Base-by-base conservation (phyloP, 1,284 basidiomycete species). In the Fomitopsis pinicola region DNA sequence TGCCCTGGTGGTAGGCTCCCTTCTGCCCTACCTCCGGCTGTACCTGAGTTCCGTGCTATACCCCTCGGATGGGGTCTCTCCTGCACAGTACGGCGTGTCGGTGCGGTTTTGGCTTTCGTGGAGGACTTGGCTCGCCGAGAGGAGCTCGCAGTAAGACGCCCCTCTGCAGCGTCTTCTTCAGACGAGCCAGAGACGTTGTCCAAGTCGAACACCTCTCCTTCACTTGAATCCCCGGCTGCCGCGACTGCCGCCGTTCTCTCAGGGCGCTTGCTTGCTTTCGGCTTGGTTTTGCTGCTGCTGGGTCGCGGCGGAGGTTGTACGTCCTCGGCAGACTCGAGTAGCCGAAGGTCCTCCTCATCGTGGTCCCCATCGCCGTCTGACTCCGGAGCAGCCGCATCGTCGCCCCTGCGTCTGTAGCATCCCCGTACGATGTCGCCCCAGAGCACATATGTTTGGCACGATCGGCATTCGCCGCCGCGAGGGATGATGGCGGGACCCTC, bases 391-490 rank as follows among this genome's bases (percentile, higher is more conserved):
- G 65, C 60, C 1, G 61, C 62, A 4, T 68, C 73, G 8, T 67
- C 71, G 33, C 79, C 76, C 15, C 77, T 76, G 40, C 73, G 80
- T 2, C 87, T 80, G 70, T 87, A 92, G 63, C 82, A 86, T 0
- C 86, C 88, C 10, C 87, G 80, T 17, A 94, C 77, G 36, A 93
- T 71, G 64, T 92, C 86, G 9, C 89, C 89, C 91, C 91, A 95
- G 1, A 89, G 76, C 1, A 81, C 76, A 62, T 84, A 83, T 0
- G 72, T 70, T 0, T 70, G 60, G 67, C 92, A 94, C 0, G 76
- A 72, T 3, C 74, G 77, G 68, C 92, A 94, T 1, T 70, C 61
- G 2, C 90, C 91, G 1, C 81, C 80, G 40, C 84, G 79, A 0
- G 90, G 91, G 22, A 94, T 75, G 40, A 92, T 73, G 69, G 28